Evolutionary conservation across 768 basidiomycete genomes (phyloP).

Genomic region (Hydnomerulius pinastri): DNA sequence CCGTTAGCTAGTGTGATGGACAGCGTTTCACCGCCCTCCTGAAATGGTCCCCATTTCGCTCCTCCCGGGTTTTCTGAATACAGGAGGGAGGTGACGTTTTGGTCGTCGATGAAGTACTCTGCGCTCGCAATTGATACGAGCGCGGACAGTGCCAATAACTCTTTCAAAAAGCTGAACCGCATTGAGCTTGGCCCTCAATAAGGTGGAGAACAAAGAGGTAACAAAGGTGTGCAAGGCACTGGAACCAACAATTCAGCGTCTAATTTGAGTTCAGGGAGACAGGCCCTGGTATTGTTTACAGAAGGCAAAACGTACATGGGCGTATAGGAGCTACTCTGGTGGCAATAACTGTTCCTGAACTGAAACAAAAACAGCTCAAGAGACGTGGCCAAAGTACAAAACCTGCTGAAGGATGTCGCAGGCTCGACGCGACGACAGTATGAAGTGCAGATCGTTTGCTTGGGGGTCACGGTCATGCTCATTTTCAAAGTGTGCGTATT

Average conservation of each 20-base stretch:
- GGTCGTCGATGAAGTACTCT: conserved; percentile 20
- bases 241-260: neutral
- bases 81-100: conserved; percentile 11
- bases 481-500: too few relatives aligned
- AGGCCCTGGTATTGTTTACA: neutral
- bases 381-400: too few relatives aligned
- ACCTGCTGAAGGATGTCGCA: too few relatives aligned
- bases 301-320: too few relatives aligned
- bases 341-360: too few relatives aligned
- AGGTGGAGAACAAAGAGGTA: neutral
- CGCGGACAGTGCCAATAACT: neutral
- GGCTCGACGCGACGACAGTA: too few relatives aligned
- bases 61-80: conserved; percentile 14
- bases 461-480: too few relatives aligned
- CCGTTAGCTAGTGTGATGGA: conserved; percentile 11
- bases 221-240: neutral
- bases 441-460: too few relatives aligned
- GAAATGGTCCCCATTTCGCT: conserved; percentile 12
- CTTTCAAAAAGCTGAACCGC: conserved; percentile 1
- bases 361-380: too few relatives aligned
- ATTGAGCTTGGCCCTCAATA: neutral
- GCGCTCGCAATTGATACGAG: conserved; percentile 6
- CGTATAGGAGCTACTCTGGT: too few relatives aligned
- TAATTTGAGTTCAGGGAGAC: neutral
- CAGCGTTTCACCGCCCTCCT: conserved; percentile 10